These are phyloP conservation scores for Pittosporum tobira DNA, from an alignment of 129 eudicot species.

Conservation along the genomic window DNA sequence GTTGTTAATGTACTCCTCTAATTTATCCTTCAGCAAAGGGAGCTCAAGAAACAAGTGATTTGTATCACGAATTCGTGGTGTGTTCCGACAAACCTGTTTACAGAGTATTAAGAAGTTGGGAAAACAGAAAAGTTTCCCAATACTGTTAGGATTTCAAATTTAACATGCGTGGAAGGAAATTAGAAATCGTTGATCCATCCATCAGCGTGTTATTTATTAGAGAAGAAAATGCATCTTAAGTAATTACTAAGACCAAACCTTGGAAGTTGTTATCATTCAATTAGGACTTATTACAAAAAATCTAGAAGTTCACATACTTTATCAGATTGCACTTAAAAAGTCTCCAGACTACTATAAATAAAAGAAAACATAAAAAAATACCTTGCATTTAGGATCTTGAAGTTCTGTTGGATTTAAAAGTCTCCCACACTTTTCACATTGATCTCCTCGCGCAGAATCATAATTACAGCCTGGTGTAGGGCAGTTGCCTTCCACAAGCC, in stretches of 20 bases:
- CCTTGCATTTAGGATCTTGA: constrained; percentile 89
- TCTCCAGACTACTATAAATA: not conserved
- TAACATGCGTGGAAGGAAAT: not conserved
- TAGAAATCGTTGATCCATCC: not conserved
- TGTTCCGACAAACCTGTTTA: constrained; percentile 55
- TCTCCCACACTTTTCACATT: constrained; percentile 88
- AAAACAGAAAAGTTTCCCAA: not conserved
- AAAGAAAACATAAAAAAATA: constrained; percentile 5
- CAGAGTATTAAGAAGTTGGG: constrained; percentile 3
- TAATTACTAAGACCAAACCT: not conserved
- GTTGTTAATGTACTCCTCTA: constrained; percentile 52
- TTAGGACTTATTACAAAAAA: not conserved
- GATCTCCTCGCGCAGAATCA: constrained; percentile 98
- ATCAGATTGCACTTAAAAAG: not conserved
- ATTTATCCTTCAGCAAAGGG: constrained; percentile 54
- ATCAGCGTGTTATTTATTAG: not conserved
- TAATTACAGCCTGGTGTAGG: constrained; percentile 87
- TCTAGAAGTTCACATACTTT: not conserved
- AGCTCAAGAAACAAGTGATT: constrained; percentile 93
- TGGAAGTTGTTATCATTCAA: not conserved
- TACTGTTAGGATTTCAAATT: not conserved
- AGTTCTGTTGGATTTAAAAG: constrained; percentile 87
- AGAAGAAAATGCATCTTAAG: no score
- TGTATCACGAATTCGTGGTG: constrained; percentile 88
- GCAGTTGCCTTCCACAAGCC: constrained; percentile 85